Conservation (phyloP, 306 rosid species). For the Styphnolobium japonicum region DNA sequence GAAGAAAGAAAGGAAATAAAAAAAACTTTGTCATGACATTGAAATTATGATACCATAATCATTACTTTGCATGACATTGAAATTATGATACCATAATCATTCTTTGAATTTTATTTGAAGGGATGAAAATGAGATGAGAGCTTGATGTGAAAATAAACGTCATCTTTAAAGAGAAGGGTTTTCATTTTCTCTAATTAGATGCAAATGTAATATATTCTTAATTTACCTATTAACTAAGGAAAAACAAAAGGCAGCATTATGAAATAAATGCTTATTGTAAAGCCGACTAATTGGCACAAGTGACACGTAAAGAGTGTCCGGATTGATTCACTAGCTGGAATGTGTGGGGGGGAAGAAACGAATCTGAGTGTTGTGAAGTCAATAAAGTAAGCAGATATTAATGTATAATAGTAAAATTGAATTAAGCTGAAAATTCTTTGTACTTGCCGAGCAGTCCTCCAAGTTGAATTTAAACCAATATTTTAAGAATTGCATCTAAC, state of each 20-base stretch:
- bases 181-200: neutral
- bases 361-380: neutral
- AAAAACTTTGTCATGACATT: neutral
- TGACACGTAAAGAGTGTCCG: neutral
- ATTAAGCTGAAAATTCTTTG: neutral
- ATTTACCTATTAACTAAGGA: neutral
- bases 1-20: neutral
- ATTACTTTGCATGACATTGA: neutral
- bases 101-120: neutral
- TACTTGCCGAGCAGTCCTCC: neutral
- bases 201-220: no score
- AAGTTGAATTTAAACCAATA: neutral
- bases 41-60: neutral
- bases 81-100: neutral
- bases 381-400: neutral
- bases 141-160: neutral
- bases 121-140: neutral
- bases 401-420: neutral
- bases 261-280: neutral
- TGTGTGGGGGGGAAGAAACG: neutral
- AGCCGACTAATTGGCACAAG: neutral
- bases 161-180: neutral
- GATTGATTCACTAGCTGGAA: conserved; percentile 20
- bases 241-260: neutral
- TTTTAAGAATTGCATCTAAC: no score